Evolutionary conservation across 1,284 basidiomycete genomes (phyloP).

Genomic region (Microbotryum intermedium): DNA sequence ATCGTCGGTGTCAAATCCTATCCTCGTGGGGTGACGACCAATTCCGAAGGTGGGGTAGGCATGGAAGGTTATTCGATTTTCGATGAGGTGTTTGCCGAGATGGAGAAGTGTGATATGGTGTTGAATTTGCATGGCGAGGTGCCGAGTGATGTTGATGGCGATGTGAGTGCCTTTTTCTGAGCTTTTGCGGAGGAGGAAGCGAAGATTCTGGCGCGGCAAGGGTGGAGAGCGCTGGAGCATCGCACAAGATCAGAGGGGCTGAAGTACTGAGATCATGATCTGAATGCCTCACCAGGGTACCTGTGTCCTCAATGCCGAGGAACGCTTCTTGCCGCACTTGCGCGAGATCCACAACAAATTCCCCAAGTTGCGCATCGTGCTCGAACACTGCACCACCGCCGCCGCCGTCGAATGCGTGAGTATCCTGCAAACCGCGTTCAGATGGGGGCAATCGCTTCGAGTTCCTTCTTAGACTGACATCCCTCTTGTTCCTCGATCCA

Average conservation of each 20-base stretch:
- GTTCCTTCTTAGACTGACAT: background rate
- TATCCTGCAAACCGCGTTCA: background rate
- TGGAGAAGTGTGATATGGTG: slow-evolving; percentile 89
- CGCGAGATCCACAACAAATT: slow-evolving; percentile 72
- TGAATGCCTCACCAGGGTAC: slow-evolving; percentile 53
- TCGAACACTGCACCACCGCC: slow-evolving; percentile 97
- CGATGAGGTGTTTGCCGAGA: slow-evolving; percentile 87
- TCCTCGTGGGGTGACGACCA: slow-evolving; percentile 94
- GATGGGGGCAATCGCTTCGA: background rate
- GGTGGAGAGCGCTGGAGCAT: too few species aligned
- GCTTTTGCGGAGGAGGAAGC: too few species aligned
- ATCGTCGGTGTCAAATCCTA: slow-evolving; percentile 93
- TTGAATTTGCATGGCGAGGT: slow-evolving; percentile 97
- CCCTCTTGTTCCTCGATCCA: background rate
- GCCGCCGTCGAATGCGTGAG: slow-evolving; percentile 76
- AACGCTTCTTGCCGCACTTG: slow-evolving; percentile 81
- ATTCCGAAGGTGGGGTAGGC: slow-evolving; percentile 82
- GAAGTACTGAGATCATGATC: background rate
- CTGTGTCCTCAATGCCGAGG: slow-evolving; percentile 90
- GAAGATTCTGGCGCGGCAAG: too few species aligned
- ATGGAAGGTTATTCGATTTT: slow-evolving; percentile 85
- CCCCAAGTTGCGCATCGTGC: slow-evolving; percentile 87
- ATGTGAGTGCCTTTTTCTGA: slow-evolving; percentile 46
- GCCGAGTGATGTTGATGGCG: slow-evolving; percentile 66
- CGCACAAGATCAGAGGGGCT: too few species aligned